Percentiles rank a stretch among this genome's conserved stretches.
Conservation (phyloP, 2,329 filamentous ascomycete genomes). For the Nothomitra cinnamomea region DNA sequence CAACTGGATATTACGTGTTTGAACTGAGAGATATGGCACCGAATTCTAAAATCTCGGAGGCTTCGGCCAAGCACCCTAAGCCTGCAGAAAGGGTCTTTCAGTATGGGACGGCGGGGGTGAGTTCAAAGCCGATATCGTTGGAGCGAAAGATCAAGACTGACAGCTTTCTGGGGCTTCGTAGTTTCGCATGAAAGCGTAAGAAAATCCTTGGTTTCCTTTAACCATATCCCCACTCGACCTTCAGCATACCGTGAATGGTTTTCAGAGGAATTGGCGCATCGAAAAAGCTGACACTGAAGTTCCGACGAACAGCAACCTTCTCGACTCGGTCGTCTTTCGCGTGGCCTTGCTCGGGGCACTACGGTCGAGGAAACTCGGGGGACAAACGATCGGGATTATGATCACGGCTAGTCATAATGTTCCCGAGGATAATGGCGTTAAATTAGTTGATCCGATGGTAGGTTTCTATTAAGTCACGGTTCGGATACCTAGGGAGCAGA, state of each 20-base stretch:
- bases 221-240: constrained; percentile 16
- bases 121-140: constrained; percentile 16
- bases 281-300: constrained; percentile 16
- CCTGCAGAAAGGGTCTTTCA: constrained; percentile 33
- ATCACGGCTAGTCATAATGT: constrained; percentile 90
- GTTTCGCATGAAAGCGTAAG: constrained; percentile 57
- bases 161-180: constrained; percentile 16
- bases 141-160: not conserved
- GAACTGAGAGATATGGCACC: too few species aligned
- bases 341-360: constrained; percentile 80
- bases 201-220: constrained; percentile 11
- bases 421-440: constrained; percentile 78
- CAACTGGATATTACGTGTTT: too few species aligned
- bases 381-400: constrained; percentile 91
- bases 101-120: constrained; percentile 44
- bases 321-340: constrained; percentile 83
- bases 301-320: constrained; percentile 42
- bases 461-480: constrained; percentile 9
- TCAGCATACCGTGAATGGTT: not conserved
- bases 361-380: constrained; percentile 74
- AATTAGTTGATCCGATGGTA: constrained; percentile 87
- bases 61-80: constrained; percentile 31
- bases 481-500: constrained; percentile 6
- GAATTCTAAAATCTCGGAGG: constrained; percentile 22
- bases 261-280: constrained; percentile 16